phyloP scores from a whole-genome alignment of 495 filamentous ascomycete genomes.

The Podospora conica region DNA sequence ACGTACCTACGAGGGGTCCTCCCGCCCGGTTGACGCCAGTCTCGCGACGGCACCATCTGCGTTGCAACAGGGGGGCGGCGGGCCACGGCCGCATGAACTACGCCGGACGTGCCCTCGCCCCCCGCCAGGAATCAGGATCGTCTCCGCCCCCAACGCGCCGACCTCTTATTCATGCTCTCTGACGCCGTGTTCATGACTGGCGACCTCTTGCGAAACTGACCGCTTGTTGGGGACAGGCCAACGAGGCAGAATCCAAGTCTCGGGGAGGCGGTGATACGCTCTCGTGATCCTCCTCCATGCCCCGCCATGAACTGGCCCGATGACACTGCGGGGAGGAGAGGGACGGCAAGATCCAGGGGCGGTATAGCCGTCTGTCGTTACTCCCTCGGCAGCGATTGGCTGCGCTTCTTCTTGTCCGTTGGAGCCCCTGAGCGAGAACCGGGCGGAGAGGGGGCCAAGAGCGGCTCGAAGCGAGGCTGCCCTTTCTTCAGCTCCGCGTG shows the following conservation, averaged over 20 bases:
- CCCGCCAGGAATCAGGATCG: neutral
- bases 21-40: constrained; percentile 6
- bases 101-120: neutral
- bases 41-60: constrained; percentile 6
- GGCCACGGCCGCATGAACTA: constrained; percentile 8
- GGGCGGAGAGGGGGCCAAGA: neutral
- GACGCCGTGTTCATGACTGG: neutral
- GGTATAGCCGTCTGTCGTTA: neutral
- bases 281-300: neutral
- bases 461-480: neutral
- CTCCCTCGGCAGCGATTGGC: neutral
- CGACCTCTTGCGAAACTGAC: neutral
- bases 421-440: neutral
- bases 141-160: neutral
- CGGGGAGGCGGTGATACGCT: neutral
- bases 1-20: neutral
- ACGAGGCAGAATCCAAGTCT: neutral
- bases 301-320: neutral
- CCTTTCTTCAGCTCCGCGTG: neutral
- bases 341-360: neutral
- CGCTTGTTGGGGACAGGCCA: neutral
- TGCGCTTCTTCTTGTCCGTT: neutral
- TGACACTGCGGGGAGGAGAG: neutral
- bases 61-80: neutral
- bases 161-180: neutral